Base-by-base conservation (phyloP, 2,329 filamentous ascomycete species). In the Parafenestella ontariensis region DNA sequence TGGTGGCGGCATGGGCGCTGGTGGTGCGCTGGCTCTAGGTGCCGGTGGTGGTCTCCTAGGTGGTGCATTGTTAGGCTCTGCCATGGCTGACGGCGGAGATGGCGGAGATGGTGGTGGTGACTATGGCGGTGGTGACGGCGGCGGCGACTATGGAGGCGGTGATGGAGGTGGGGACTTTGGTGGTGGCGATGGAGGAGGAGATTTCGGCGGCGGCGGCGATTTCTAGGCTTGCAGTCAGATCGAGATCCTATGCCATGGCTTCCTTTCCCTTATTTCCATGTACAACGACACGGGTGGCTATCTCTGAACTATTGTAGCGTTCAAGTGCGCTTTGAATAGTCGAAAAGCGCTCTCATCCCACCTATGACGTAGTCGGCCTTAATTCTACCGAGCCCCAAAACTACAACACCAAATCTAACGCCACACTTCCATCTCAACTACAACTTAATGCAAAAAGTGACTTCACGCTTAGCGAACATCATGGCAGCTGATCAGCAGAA, bases 31-130 rank as follows among this genome's bases (percentile, higher is more conserved):
- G 8, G 90, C 90, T 20, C 79, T 96, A 39, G 92, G 92, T 78
- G 75, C 91, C 3, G 92, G 92, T 63, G 92, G 89, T 59, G 92
- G 92, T 74, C 70, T 96, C 71, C 67, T 96, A 1, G 93, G 92
- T 64, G 92, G 92, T 50, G 84, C 86, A 58, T 58, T 96, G 66
- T 76, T 96, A 28, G 88, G 83, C 2, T 81, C 89, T 68, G 87
- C 88, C 1, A 81, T 93, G 51, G 85, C 66, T 40, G 74, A 76
- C 62, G 73, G 68, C 41, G 73, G 67, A 4, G 68, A 72, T 44
- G 59, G 61, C 7, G 70, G 64, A 5, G 54, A 64, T 24, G 45
- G 36, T 11, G 45, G 43, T 48, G 26, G 41, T 6, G 36, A 53
- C 21, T 49, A 54, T 26, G 41, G 59, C 18, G 62, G 61, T 46